phyloP scores from a whole-genome alignment of 2,329 filamentous ascomycete genomes.

The Beauveria medogensis region DNA sequence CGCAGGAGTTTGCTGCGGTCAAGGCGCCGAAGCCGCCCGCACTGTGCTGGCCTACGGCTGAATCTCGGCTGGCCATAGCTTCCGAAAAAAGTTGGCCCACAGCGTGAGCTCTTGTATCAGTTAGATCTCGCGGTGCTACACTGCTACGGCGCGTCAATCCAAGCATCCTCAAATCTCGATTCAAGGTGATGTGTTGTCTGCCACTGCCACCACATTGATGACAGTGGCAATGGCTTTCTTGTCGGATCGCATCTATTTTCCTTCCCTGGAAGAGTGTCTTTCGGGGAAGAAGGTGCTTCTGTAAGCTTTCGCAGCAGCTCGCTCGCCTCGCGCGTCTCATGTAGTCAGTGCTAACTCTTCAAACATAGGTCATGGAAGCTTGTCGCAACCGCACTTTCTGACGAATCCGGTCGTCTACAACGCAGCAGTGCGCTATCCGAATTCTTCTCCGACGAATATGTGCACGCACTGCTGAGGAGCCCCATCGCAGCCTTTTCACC shows the following conservation, averaged over 20 bases:
- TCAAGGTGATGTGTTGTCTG: constrained; percentile 31
- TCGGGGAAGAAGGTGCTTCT: constrained; percentile 71
- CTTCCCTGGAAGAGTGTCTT: constrained; percentile 77
- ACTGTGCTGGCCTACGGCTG: constrained; percentile 1
- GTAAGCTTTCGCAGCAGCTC: constrained; percentile 42
- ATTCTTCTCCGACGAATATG: constrained; percentile 65
- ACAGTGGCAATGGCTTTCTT: constrained; percentile 61
- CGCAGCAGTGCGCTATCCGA: constrained; percentile 47
- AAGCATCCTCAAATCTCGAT: constrained; percentile 15
- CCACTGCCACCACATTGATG: constrained; percentile 36
- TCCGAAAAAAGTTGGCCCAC: constrained; percentile 8
- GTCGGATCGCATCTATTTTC: constrained; percentile 67
- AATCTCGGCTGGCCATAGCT: constrained; percentile 9
- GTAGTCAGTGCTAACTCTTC: constrained; percentile 11
- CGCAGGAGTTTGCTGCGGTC: neutral
- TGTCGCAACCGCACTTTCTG: constrained; percentile 45
- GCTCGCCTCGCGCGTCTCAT: constrained; percentile 7
- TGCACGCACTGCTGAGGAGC: constrained; percentile 58
- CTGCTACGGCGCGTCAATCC: constrained; percentile 24
- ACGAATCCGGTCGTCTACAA: constrained; percentile 50
- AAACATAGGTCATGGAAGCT: constrained; percentile 52
- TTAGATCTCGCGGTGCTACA: neutral
- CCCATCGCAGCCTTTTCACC: constrained; percentile 61
- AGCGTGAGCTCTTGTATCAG: constrained; percentile 3
- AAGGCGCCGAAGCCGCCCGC: constrained; percentile 4